These are phyloP conservation scores for Endocalyx cinctus DNA, from an alignment of 2,329 filamentous ascomycete genomes.

Conservation along the genomic window DNA sequence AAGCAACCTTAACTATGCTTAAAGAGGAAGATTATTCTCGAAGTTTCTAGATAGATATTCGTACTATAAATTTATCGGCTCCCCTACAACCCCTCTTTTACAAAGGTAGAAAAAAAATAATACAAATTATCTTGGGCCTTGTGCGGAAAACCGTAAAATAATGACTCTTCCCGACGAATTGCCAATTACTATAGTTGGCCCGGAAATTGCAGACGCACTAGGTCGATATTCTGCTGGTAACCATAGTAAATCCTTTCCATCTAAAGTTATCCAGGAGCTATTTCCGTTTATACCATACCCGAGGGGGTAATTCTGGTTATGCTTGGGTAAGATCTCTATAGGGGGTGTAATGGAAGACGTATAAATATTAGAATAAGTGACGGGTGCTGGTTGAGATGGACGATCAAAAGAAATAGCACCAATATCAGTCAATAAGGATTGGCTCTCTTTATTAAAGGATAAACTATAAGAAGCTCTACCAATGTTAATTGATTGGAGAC, in stretches of 20 bases:
- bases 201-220: background rate
- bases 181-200: constrained; percentile 2
- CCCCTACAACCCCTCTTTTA: no score
- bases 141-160: constrained; percentile 1
- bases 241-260: constrained; percentile 1
- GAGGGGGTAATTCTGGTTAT: background rate
- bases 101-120: no score
- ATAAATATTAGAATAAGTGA: background rate
- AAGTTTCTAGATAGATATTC: no score
- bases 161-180: background rate
- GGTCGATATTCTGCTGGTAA: constrained; percentile 1
- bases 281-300: constrained; percentile 1
- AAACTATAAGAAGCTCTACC: background rate
- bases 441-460: background rate
- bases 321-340: background rate
- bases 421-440: background rate
- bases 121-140: no score
- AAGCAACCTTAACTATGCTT: no score
- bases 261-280: constrained; percentile 1
- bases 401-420: background rate
- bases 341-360: background rate
- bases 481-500: background rate
- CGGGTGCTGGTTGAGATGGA: background rate
- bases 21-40: no score
- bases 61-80: no score